Percentiles rank a stretch among this genome's conserved stretches.
phyloP scores from a whole-genome alignment of 2,329 filamentous ascomycete species.

The Cercospora sesami region DNA sequence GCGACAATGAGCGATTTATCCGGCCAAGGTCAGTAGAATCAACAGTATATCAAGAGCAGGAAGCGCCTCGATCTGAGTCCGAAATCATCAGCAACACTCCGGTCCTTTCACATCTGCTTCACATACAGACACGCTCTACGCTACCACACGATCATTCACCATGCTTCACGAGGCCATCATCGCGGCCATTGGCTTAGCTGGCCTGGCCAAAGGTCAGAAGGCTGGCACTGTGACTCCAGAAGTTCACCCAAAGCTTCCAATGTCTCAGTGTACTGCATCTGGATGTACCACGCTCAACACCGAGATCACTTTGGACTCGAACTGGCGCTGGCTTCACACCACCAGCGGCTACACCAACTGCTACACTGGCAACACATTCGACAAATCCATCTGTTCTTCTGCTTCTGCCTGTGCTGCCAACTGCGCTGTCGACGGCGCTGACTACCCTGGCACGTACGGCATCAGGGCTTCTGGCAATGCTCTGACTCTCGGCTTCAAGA shows the following conservation, averaged over 20 bases:
- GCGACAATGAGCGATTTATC: background rate
- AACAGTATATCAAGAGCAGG: background rate
- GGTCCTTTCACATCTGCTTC: background rate
- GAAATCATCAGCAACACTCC: background rate
- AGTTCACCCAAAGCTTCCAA: conserved; percentile 43
- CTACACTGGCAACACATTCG: conserved; percentile 50
- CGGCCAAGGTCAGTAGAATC: background rate
- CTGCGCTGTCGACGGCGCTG: conserved; percentile 59
- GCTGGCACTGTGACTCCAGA: conserved; percentile 45
- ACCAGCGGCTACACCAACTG: conserved; percentile 50
- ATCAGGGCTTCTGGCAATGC: conserved; percentile 52
- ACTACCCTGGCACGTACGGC: conserved; percentile 58
- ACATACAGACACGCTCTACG: background rate
- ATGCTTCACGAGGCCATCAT: conserved; percentile 5
- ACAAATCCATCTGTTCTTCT: conserved; percentile 44
- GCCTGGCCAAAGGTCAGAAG: conserved; percentile 38
- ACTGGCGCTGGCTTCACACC: conserved; percentile 54
- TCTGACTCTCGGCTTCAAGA: conserved; percentile 50
- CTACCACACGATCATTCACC: background rate
- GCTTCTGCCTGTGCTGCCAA: conserved; percentile 52
- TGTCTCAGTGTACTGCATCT: conserved; percentile 41
- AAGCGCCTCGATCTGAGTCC: background rate
- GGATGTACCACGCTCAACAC: conserved; percentile 43
- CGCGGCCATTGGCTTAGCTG: background rate
- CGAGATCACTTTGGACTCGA: conserved; percentile 46